Evolutionary conservation across 495 filamentous ascomycete species (phyloP).

Genomic region (Zalerion maritima): DNA sequence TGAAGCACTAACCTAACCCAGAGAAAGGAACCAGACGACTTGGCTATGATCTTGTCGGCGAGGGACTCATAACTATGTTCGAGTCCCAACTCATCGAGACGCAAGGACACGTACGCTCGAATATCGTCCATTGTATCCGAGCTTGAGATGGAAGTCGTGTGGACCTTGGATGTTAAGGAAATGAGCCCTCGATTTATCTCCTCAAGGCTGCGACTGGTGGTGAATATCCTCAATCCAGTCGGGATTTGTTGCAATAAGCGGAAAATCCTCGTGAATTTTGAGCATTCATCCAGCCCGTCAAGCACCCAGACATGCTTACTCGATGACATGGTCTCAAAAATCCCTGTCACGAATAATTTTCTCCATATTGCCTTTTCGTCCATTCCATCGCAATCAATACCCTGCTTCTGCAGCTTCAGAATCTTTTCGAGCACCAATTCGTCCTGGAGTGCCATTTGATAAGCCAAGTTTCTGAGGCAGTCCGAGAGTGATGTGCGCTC

Average conservation of each 20-base stretch:
- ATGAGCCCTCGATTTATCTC: slow-evolving; percentile 11
- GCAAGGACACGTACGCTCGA: slow-evolving; percentile 9
- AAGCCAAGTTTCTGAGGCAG: slow-evolving; percentile 12
- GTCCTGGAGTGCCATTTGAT: slow-evolving; percentile 16
- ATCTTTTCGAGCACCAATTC: slow-evolving; percentile 2
- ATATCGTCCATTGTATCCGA: slow-evolving; percentile 15
- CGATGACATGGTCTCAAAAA: slow-evolving; percentile 7
- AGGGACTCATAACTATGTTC: slow-evolving; percentile 7
- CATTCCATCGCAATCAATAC: slow-evolving; percentile 5
- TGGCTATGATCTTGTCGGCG: slow-evolving; percentile 15
- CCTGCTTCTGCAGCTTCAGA: slow-evolving; percentile 2
- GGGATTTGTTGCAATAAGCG: slow-evolving; percentile 6
- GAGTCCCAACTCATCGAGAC: slow-evolving; percentile 9
- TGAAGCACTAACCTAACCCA: slow-evolving; percentile 19
- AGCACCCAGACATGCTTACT: slow-evolving; percentile 14
- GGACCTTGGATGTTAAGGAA: no score
- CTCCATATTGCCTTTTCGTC: slow-evolving; percentile 11
- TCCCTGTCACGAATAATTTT: slow-evolving; percentile 8
- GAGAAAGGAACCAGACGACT: slow-evolving; percentile 19
- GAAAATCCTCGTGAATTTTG: slow-evolving; percentile 7
- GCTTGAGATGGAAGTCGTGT: no score
- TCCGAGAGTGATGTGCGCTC: slow-evolving; percentile 4
- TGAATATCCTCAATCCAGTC: slow-evolving; percentile 9
- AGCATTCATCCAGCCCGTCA: slow-evolving; percentile 13
- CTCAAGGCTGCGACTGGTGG: slow-evolving; percentile 10